Evolutionary conservation across 305 asterid genomes (phyloP), one percentile per base, ranked within the genome.

Genomic region (Withania somnifera): DNA sequence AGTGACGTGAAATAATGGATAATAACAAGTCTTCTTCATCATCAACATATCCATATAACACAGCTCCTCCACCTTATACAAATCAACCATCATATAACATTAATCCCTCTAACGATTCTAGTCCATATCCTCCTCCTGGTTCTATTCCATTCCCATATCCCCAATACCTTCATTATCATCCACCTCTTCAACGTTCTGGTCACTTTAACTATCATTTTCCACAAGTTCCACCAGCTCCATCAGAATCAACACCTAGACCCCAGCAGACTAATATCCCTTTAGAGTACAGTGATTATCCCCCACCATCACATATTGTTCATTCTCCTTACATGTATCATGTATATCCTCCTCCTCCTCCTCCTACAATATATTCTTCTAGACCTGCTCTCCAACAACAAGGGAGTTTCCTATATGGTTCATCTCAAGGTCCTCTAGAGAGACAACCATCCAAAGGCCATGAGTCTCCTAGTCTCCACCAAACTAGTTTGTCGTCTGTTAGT

Each of bases 381-480:
- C 60, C 26, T 47, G 38, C 9, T 24, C 17, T 73, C 47, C 60
- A 73, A 47, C 60, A 73, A 8, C 60, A 73, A 15, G 60, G 79
- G 40, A 73, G 79, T 73, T 73, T 73, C 6, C 36, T 42, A 47
- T 45, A 22, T 71, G 38, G 57, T 1, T 26, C 60, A 73, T 73
- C 60, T 47, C 79, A 73, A 73, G 36, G 60, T 8, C 60, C 42
- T 24, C 2, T 73, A 73, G 42, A 58, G 58, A 54, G 71, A 34
- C 76, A 42, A 56, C n/a, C 61, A n/a, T 60, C 30, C 1, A 50
- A 53, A 61, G 51, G 50, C 10, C 45, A 50, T 63, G 63, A 64
- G 28, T 80, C 47, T 64, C 83, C 66, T 54, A 28, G 32, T 10
- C 83, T 80, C 24, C 83, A 54, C 24, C 78, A 80, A 64, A 28